Evolutionary conservation across 768 basidiomycete genomes (phyloP), one percentile per base, ranked within the genome.

Genomic region (Amanita exitialis): DNA sequence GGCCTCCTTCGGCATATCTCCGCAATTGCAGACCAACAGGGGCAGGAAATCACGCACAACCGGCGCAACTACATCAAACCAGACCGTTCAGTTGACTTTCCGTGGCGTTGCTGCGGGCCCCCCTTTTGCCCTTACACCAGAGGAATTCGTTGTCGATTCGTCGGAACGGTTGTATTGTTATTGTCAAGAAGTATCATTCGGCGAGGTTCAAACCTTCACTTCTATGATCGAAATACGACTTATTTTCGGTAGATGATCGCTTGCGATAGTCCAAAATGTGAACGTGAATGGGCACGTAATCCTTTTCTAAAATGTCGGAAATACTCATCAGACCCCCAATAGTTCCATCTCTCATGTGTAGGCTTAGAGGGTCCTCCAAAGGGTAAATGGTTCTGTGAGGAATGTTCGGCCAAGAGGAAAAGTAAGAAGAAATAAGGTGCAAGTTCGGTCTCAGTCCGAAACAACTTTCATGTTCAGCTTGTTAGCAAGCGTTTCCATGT

Each of bases 401-500:
- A 82, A 50, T 90, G 87, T 55, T 71, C 64, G 53, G 64, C 63
- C 61, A 64, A 61, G 65, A 70, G 57, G 66, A 62, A 55, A 58
- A 65, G 42, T 23, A 37, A 18, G 41, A 41, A 44, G 18, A 47
- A 56, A 23, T 49, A 18, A 42, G 7, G n/a, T 25, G 5, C 30
- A 20, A 7, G 21, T 6, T 23, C 3, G 36, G 18, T 0, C 41
- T 63, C 52, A 64, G 47, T 62, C 62, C 6, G 62, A 53, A 13
- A 59, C 59, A 12, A 67, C 61, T 34, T 62, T 69, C 75, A 87
- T 73, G 47, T 84, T 86, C 39, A 91, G 71, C 58, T 87, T 86
- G 64, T 86, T 86, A 3, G 87, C 85, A 23, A 90, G 69, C 0
- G 83, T 89, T 64, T 89, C 88, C 88, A 90, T 90, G 59, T 88